Base-by-base conservation (phyloP, 2,329 filamentous ascomycete species). In the Cladosporium sp. region DNA sequence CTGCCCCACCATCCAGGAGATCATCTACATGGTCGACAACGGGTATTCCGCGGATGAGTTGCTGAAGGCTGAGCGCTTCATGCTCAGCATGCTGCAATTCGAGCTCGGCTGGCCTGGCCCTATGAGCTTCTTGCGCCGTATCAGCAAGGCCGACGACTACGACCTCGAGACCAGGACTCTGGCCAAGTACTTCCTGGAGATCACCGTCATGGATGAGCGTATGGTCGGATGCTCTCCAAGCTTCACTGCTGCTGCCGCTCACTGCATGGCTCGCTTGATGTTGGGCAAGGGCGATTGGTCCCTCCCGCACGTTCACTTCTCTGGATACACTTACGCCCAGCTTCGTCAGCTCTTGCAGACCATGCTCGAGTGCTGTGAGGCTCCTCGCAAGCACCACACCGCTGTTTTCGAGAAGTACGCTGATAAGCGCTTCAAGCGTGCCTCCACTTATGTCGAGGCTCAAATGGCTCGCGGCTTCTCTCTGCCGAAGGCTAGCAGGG, bases 91-190 rank as follows among this genome's bases (percentile, higher is more conserved):
- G 86, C 82, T 99, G 48, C 82, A 89, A 62, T 99, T 96, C 66
- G 90, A 96, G 71, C 82, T 99, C 48, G 93, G 93, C 47, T 97
- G 89, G 86, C 93, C 93, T n/a, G 93, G 93, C 38, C 93, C 93
- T 1, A 96, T 99, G 92, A 96, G 90, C 74, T 99, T 99, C 72
- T 78, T 99, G 55, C 83, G 93, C 54, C 85, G 92, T 51, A 93
- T 97, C 70, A 97, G 92, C 83, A 97, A 97, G 75, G 93, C 93
- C 12, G 93, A 99, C 66, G 90, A 96, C 65, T 99, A 97, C 65
- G 91, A 99, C 65, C 76, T 96, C 41, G 92, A 99, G 72, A 96
- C 92, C 9, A 83, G 93, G 32, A 97, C 93, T 4, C 75, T 99
- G 49, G 90, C 93, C 61, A 99, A 99, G 73, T 99, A 99, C 73